Base-by-base conservation (phyloP, 106 monocot species). In the Dendrobium officinale region DNA sequence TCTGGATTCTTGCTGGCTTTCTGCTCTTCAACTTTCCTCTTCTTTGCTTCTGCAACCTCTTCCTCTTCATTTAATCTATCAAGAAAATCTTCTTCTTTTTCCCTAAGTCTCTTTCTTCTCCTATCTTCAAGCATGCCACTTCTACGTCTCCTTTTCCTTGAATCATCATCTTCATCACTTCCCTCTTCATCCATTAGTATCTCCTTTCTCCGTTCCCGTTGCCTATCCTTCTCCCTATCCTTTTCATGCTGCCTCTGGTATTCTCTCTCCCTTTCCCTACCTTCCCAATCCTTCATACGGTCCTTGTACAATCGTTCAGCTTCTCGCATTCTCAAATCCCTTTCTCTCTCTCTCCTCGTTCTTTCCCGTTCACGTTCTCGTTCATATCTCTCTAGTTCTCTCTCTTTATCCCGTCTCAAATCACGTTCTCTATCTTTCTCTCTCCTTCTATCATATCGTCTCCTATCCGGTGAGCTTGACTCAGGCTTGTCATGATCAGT, bases 241-340 rank as follows among this genome's bases (percentile, higher is more conserved):
- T 82, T 91, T 77, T 95, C 92, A 67, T 87, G 64, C 40, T 86
- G 83, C 40, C 88, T 70, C n/a, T 88, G 89, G 74, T 87, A 83
- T 79, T 99, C 98, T 81, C 87, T 92, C 70, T 99, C 98, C 80
- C 95, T 91, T 73, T 99, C 98, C 80, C 95, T 91, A 79, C 78
- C 86, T 85, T 95, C 98, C 98, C 95, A 95, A 6, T 95, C 95
- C 85, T 88, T 99, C 29, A 99, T n/a, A 40, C 92, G 88, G 2
- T 92, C 92, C 77, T 87, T 95, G 64, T 92, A 93, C 17, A 88
- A 26, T 8, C 92, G 92, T 45, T 95, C 98, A 55, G 81, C 82
- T 76, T 95, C 95, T 59, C 89, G 83, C 22, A 87, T 75, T 85
- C 85, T 95, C 82, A 83, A 22, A 5, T 95, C 98, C 49, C 92